Base-by-base conservation (phyloP, 495 filamentous ascomycete species). In the Penicillium cosmopolitanum region DNA sequence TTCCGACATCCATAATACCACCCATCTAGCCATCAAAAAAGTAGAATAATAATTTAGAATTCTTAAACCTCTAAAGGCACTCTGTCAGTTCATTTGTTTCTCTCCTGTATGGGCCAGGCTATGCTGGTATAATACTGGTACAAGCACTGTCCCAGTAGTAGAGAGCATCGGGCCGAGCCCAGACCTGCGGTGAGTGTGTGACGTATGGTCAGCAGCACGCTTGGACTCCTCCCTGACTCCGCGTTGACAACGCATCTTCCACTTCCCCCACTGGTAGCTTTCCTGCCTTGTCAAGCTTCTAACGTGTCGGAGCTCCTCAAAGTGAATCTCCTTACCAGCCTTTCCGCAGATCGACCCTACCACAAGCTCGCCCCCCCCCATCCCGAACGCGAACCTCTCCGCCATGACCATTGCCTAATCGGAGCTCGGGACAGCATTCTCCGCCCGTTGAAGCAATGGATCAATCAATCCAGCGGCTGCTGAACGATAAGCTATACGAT, bases 401-500 rank as follows among this genome's bases (percentile, higher is more conserved):
- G 70, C 63, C 56, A 79, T 79, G 76, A 75, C 36, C 67, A 63
- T 54, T 62, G 69, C 71, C 58, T 74, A 63, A 63, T 54, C 62
- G 53, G 57, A 71, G 67, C 66, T 56, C 59, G 64, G 62, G 56
- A 71, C 51, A 63, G 55, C 56, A 62, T 59, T 58, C 57, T 61
- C 60, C 60, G 54, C 28, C 48, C 36, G 42, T 60, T 63, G 60
- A 66, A 77, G 68, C 64, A 63, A 98, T 98, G 95, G 95, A 98
- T 79, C 77, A 84, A 64, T 87, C 86, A 72, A 86, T 96, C 69
- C 91, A 96, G 75, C 89, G 94, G 63, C 82, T 91, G 64, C 85
- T 99, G 72, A 96, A 93, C 70, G 96, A 99, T 76, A 98, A 97
- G 85, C 87, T 97, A 61, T 99, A 99, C 69, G 96, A 99, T 61